These are phyloP conservation scores for Setaria viridis DNA, from an alignment of 202 grass and related monocot genomes.

Conservation along the genomic window DNA sequence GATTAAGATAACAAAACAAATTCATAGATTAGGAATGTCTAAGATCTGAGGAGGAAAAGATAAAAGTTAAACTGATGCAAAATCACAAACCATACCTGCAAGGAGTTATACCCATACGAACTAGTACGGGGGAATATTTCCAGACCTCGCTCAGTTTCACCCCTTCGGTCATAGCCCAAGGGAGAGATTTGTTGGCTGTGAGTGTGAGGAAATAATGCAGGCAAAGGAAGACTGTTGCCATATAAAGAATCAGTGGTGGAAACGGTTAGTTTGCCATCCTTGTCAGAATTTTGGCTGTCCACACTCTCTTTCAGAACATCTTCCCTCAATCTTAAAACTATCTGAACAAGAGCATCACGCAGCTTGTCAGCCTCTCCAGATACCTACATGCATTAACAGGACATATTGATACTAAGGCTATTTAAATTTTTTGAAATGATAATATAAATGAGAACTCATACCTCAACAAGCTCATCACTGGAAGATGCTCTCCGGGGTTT, in stretches of 20 bases:
- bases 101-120: conserved; percentile 75
- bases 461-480: conserved; percentile 90
- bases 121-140: conserved; percentile 60
- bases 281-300: conserved; percentile 66
- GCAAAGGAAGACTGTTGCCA: conserved; percentile 56
- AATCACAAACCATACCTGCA: conserved; percentile 65
- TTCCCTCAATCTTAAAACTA: conserved; percentile 90
- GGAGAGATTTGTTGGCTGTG: conserved; percentile 51
- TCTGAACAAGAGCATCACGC: conserved; percentile 92
- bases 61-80: not conserved
- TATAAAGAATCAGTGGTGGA: conserved; percentile 66
- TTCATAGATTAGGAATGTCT: conserved; percentile 16
- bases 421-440: conserved; percentile 21
- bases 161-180: conserved; percentile 69
- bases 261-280: conserved; percentile 59
- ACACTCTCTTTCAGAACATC: conserved; percentile 89
- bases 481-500: conserved; percentile 74
- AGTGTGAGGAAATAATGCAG: conserved; percentile 66
- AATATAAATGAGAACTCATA: conserved; percentile 42
- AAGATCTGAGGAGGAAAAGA: not conserved
- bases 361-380: conserved; percentile 81
- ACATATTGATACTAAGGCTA: conserved; percentile 15
- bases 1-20: conserved; percentile 12
- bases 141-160: conserved; percentile 64
- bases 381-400: conserved; percentile 58